Evolutionary conservation across 106 monocot genomes (phyloP).

Genomic region (Triglochin maritima): DNA sequence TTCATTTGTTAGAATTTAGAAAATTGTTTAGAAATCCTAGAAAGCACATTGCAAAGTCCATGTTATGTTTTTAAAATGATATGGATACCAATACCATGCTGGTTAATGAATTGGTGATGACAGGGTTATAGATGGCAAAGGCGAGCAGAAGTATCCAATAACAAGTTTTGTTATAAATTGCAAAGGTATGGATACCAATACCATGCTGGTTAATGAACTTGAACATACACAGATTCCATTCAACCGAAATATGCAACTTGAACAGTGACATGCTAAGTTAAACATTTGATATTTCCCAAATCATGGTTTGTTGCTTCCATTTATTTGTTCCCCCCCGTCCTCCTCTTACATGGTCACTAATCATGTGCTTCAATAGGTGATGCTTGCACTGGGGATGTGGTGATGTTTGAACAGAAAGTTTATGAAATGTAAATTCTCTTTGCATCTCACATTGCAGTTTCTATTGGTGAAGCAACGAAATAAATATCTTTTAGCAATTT

Average conservation of each 20-base stretch:
- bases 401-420: constrained; percentile 78
- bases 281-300: background rate
- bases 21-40: background rate
- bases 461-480: background rate
- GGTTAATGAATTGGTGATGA: background rate
- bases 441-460: background rate
- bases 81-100: too few relatives aligned
- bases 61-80: too few relatives aligned
- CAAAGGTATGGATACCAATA: constrained; percentile 39
- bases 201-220: background rate
- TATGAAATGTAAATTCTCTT: constrained; percentile 43
- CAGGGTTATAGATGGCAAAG: constrained; percentile 57
- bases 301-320: background rate
- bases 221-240: too few relatives aligned
- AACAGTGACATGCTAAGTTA: too few relatives aligned
- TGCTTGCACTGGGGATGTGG: constrained; percentile 77
- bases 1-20: background rate
- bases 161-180: constrained; percentile 71
- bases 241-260: too few relatives aligned
- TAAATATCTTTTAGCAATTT: background rate
- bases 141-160: constrained; percentile 53
- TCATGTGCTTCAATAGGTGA: constrained; percentile 39
- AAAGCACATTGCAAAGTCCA: background rate
- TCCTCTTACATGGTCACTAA: too few relatives aligned
- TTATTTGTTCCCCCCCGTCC: too few relatives aligned